Conservation (phyloP, 208 protist genomes). For the Leishmania aethiopica region DNA sequence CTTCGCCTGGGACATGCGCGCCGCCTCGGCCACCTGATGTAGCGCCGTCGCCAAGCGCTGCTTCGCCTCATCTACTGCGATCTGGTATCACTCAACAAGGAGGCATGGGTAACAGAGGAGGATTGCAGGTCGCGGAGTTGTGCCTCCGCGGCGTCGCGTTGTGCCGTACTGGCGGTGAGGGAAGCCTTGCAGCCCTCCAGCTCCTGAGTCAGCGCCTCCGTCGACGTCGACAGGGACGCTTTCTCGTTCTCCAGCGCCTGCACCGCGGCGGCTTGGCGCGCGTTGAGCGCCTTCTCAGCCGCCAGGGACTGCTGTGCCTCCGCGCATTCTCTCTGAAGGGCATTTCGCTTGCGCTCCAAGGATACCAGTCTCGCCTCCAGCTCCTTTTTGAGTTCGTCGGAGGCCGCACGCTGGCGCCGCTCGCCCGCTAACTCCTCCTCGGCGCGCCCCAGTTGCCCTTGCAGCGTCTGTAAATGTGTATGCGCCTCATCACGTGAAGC, state of each 20-base stretch:
- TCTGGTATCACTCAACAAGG: slow-evolving; percentile 13
- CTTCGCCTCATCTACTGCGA: slow-evolving; percentile 14
- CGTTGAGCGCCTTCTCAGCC: slow-evolving; percentile 17
- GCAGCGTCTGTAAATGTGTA: slow-evolving; percentile 16
- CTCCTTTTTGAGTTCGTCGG: slow-evolving; percentile 3
- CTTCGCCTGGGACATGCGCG: slow-evolving; percentile 9
- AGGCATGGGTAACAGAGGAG: slow-evolving; percentile 13
- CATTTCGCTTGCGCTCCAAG: slow-evolving; percentile 12
- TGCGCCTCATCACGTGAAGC: slow-evolving; percentile 9
- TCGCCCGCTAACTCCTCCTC: slow-evolving; percentile 19
- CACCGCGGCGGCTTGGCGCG: slow-evolving; percentile 13
- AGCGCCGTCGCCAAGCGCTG: not conserved
- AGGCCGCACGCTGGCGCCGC: slow-evolving; percentile 11
- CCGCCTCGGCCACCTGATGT: slow-evolving; percentile 3
- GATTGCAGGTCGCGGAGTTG: slow-evolving; percentile 6
- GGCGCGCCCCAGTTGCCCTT: slow-evolving; percentile 14
- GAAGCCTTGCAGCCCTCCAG: slow-evolving; percentile 19
- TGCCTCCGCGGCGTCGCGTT: slow-evolving; percentile 12
- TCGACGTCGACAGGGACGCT: slow-evolving; percentile 6
- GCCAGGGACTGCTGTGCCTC: slow-evolving; percentile 15
- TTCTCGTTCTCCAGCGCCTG: slow-evolving; percentile 36
- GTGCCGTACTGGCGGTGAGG: slow-evolving; percentile 2
- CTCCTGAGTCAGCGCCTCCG: slow-evolving; percentile 15
- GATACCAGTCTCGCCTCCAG: slow-evolving; percentile 19
- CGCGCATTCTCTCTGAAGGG: slow-evolving; percentile 1